These are phyloP conservation scores for Geranomyces variabilis DNA, from an alignment of 192 early-diverging fungal genomes.

Conservation along the genomic window DNA sequence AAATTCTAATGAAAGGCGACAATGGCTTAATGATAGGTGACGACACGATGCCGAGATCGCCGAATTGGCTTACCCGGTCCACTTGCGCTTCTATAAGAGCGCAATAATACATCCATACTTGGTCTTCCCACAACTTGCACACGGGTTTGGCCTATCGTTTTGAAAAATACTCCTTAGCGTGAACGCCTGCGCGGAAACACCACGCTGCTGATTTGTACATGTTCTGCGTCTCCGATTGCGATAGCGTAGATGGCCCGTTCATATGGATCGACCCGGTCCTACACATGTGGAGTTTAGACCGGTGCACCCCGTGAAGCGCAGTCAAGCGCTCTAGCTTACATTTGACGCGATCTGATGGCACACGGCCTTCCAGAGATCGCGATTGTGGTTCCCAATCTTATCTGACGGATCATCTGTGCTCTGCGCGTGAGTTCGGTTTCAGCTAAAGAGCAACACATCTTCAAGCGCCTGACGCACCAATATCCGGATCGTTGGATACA, in stretches of 20 bases:
- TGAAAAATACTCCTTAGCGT: not conserved
- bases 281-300: not conserved
- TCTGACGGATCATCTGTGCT: conserved; percentile 5
- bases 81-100: conserved; percentile 67
- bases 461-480: conserved; percentile 38
- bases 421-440: not conserved
- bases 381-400: conserved; percentile 61
- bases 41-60: too few species aligned
- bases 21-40: too few species aligned
- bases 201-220: conserved; percentile 49
- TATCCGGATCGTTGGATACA: conserved; percentile 55
- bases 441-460: not conserved
- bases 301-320: too few species aligned
- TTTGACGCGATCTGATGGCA: conserved; percentile 63
- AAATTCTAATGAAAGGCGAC: too few species aligned
- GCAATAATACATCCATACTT: conserved; percentile 81
- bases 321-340: conserved; percentile 20
- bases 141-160: conserved; percentile 61
- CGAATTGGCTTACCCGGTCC: too few species aligned
- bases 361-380: conserved; percentile 68
- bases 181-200: not conserved
- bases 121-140: conserved; percentile 85
- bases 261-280: conserved; percentile 53
- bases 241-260: conserved; percentile 82
- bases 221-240: conserved; percentile 70